Conservation (phyloP, 2,329 filamentous ascomycete genomes). For the Paracoccidioides brasiliensis region DNA sequence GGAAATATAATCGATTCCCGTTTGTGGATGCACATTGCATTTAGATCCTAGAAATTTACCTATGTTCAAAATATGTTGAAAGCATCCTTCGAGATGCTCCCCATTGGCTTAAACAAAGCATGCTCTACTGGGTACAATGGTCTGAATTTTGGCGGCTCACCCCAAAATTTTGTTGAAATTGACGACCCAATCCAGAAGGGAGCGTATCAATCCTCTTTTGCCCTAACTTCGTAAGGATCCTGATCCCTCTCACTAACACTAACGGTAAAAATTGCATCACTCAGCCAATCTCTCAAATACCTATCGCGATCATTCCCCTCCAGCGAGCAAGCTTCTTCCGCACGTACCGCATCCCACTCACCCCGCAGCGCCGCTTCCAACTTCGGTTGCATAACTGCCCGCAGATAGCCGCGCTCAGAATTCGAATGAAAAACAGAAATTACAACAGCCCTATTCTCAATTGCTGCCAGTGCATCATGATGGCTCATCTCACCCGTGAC, state of each 20-base stretch:
- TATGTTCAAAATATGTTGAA: not conserved
- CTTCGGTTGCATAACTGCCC: constrained; percentile 53
- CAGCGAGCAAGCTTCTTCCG: constrained; percentile 23
- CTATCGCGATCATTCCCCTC: constrained; percentile 20
- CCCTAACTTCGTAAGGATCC: constrained; percentile 78
- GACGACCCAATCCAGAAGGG: not conserved
- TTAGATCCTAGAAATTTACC: too few species aligned
- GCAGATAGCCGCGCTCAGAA: constrained; percentile 73
- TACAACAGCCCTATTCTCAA: constrained; percentile 69
- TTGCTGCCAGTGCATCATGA: constrained; percentile 77
- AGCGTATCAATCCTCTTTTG: not conserved
- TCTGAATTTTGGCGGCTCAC: too few species aligned
- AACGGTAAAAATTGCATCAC: constrained; percentile 47
- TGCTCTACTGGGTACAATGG: too few species aligned
- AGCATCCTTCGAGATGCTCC: too few species aligned
- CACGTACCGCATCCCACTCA: constrained; percentile 40
- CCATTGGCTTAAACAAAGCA: too few species aligned
- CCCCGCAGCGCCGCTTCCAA: constrained; percentile 47
- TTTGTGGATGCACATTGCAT: not conserved
- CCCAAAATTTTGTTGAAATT: not conserved
- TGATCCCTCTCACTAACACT: constrained; percentile 65
- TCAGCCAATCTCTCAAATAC: constrained; percentile 36
- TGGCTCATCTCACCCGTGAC: constrained; percentile 92
- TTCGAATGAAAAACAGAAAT: constrained; percentile 87
- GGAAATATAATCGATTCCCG: not conserved